Evolutionary conservation across 2,329 filamentous ascomycete genomes (phyloP), one percentile per base, ranked within the genome.

Genomic region (Fusarium longipes): DNA sequence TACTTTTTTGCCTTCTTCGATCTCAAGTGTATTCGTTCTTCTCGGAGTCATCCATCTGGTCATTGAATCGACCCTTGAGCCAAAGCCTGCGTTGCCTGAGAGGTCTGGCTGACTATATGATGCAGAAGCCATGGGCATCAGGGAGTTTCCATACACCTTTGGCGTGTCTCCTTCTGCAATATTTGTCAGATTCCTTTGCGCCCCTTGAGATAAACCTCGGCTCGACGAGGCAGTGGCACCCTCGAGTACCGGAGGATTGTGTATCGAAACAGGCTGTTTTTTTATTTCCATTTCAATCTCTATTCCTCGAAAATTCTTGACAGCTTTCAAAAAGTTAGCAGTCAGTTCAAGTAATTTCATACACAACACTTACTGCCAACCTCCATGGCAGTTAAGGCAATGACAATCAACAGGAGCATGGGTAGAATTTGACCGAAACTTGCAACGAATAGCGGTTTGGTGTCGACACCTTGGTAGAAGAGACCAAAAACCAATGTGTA

Each of bases 371-470:
- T 38, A 65, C 65, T 62, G 24, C 64, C 51, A 24, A 68, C 44
- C 38, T 65, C 64, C 17, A 65, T 12, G 25, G 54, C 54, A 25
- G 65, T 68, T 29, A 60, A 32, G 10, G 32, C 52, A 43, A 65
- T 55, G 11, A 65, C 58, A 11, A 65, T 15, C 1, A 68, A 39
- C 11, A 68, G 33, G 30, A 67, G 53, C 27, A 68, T 64, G 17
- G 64, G 64, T 64, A 67, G 48, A 22, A 68, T 68, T 30, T 67
- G 60, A n/a, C 33, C 47, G 33, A 56, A 62, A 18, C 27, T 47
- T 8, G 30, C 27, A 10, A 29, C 33, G 7, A 63, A 32, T 20
- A 63, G 38, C 17, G 52, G 30, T 29, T 44, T 32, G 24, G 32
- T 39, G 15, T 54, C 48, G 4, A 63, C 39, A 8, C n/a, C 48